Conservation (phyloP, 2,329 filamentous ascomycete species). For the Ceratocystis papillata region DNA sequence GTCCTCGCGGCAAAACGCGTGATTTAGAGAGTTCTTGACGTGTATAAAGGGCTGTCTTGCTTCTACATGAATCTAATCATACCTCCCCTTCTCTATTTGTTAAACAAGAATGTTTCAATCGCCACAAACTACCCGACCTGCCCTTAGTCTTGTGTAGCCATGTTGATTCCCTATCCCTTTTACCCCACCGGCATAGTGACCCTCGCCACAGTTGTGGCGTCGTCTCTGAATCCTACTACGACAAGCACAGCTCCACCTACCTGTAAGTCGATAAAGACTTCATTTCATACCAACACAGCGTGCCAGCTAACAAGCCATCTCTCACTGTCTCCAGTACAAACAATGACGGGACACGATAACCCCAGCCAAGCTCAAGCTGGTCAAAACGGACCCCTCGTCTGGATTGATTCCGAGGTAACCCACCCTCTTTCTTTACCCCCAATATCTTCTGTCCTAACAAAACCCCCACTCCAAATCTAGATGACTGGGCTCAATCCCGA, state of each 20-base stretch:
- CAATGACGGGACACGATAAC: neutral
- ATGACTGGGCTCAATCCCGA: slow-evolving; percentile 71
- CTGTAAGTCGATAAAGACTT: neutral
- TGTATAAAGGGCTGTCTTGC: too few relatives aligned
- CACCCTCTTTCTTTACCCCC: neutral
- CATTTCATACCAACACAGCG: neutral
- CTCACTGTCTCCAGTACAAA: neutral
- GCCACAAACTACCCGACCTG: too few relatives aligned
- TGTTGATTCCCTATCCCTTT: neutral
- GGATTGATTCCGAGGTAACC: slow-evolving; percentile 61
- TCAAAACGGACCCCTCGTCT: slow-evolving; percentile 56
- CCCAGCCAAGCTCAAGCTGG: neutral
- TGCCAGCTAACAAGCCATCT: neutral
- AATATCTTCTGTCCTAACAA: neutral
- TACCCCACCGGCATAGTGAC: neutral
- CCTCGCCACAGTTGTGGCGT: neutral
- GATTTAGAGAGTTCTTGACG: too few relatives aligned
- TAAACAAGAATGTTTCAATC: too few relatives aligned
- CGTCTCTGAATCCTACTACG: neutral
- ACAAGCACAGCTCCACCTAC: neutral
- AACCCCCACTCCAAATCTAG: slow-evolving; percentile 37
- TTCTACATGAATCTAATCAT: too few relatives aligned
- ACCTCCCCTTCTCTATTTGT: too few relatives aligned
- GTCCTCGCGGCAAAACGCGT: too few relatives aligned
- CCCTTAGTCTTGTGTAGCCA: too few relatives aligned